Percentiles rank a stretch among this genome's conserved stretches.
Conservation (phyloP, 2,329 filamentous ascomycete species). For the Talaromyces pinophilus region DNA sequence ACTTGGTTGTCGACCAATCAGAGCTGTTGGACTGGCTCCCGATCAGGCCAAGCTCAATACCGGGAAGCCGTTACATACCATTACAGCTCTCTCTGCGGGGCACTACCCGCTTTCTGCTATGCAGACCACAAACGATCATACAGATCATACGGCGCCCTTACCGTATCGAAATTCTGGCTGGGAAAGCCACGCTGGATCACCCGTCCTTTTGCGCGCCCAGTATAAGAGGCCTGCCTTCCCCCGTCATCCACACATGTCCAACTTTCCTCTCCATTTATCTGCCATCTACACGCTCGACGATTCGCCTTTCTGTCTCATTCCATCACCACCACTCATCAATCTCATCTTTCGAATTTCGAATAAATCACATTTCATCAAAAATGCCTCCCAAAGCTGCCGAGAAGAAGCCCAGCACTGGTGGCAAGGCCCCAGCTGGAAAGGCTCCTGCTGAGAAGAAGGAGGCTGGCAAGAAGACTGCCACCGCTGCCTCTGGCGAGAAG, state of each 20-base stretch:
- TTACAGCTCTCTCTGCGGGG: slow-evolving; percentile 28
- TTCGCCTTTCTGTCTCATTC: slow-evolving; percentile 15
- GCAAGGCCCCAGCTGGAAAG: slow-evolving; percentile 83
- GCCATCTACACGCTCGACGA: slow-evolving; percentile 25
- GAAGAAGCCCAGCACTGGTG: slow-evolving; percentile 92
- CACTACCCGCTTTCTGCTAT: background rate
- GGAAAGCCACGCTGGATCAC: slow-evolving; percentile 49
- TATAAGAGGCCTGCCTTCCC: slow-evolving; percentile 50
- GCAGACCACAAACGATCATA: slow-evolving; percentile 40
- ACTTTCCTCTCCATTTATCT: slow-evolving; percentile 26
- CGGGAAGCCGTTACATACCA: slow-evolving; percentile 25
- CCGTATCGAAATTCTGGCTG: slow-evolving; percentile 51
- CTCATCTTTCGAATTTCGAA: slow-evolving; percentile 36
- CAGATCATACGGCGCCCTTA: slow-evolving; percentile 46
- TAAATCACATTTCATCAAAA: slow-evolving; percentile 48
- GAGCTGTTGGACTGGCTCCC: slow-evolving; percentile 26
- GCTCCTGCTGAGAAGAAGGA: slow-evolving; percentile 98
- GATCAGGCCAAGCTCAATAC: slow-evolving; percentile 35
- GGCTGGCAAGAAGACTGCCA: slow-evolving; percentile 94
- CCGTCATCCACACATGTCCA: slow-evolving; percentile 24
- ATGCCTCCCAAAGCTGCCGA: slow-evolving; percentile 98
- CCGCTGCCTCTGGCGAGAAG: slow-evolving; percentile 90
- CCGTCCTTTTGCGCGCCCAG: slow-evolving; percentile 40
- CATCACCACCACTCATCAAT: slow-evolving; percentile 29
- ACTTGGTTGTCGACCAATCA: background rate